Percentiles rank a stretch among this genome's conserved stretches.
Conservation (phyloP, 768 basidiomycete species). For the Leccinum incarnatum region DNA sequence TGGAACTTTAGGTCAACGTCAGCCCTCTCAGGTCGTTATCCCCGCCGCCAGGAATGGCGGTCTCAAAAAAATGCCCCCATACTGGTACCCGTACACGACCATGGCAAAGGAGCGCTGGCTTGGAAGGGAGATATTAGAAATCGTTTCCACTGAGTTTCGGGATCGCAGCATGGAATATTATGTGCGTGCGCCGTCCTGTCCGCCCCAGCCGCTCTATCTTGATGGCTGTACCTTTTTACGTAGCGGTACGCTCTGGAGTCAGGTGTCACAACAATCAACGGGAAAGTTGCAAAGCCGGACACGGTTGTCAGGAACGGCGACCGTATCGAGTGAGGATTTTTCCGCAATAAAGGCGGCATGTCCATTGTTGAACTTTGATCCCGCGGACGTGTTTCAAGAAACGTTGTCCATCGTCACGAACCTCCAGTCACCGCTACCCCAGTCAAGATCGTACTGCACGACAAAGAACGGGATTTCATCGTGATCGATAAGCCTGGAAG, state of each 20-base stretch:
- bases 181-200: conserved; percentile 48
- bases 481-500: conserved; percentile 97
- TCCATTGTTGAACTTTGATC: conserved; percentile 6
- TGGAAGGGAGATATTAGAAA: conserved; percentile 82
- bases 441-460: conserved; percentile 74
- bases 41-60: conserved; percentile 32
- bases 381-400: conserved; percentile 43
- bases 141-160: conserved; percentile 91
- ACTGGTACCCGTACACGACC: conserved; percentile 92
- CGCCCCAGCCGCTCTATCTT: not conserved
- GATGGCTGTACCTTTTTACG: not conserved
- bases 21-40: conserved; percentile 23
- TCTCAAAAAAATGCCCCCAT: conserved; percentile 79
- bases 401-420: conserved; percentile 95
- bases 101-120: conserved; percentile 93
- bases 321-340: conserved; percentile 70
- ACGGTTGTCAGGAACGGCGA: conserved; percentile 85
- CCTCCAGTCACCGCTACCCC: conserved; percentile 88
- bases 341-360: not conserved
- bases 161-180: conserved; percentile 96
- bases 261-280: conserved; percentile 94
- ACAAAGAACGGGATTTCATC: conserved; percentile 77
- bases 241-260: conserved; percentile 78
- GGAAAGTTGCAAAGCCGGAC: conserved; percentile 75
- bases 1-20: conserved; percentile 22